phyloP scores from a whole-genome alignment of 495 filamentous ascomycete genomes.

The Saxophila tyrrhenica region DNA sequence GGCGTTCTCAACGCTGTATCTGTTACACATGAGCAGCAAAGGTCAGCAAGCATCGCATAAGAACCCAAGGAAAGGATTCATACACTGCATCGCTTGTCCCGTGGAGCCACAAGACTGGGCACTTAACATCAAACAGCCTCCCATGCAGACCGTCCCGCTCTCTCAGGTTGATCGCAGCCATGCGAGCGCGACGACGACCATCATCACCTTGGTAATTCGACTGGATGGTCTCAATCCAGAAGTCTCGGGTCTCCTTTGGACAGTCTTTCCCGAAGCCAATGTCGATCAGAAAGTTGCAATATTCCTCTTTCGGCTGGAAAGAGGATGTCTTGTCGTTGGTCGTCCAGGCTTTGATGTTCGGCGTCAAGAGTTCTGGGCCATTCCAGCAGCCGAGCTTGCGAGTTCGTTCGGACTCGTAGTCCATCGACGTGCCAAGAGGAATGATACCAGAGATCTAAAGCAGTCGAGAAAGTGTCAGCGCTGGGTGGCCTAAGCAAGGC shows the following conservation, averaged over 20 bases:
- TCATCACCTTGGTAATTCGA: slow-evolving; percentile 47
- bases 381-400: slow-evolving; percentile 48
- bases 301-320: slow-evolving; percentile 45
- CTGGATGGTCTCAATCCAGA: slow-evolving; percentile 45
- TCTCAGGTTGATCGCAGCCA: slow-evolving; percentile 46
- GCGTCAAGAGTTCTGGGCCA: slow-evolving; percentile 33
- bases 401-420: slow-evolving; percentile 45
- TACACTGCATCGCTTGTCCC: slow-evolving; percentile 31
- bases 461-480: too few species aligned
- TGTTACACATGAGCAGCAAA: too few species aligned
- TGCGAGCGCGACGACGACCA: slow-evolving; percentile 42
- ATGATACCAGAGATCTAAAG: slow-evolving; percentile 45
- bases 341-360: slow-evolving; percentile 39
- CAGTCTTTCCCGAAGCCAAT: slow-evolving; percentile 45
- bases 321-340: slow-evolving; percentile 34
- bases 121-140: slow-evolving; percentile 43
- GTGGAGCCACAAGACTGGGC: slow-evolving; percentile 54
- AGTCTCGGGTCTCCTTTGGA: slow-evolving; percentile 30
- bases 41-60: too few species aligned
- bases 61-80: too few species aligned
- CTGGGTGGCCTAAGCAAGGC: neutral
- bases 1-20: slow-evolving; percentile 39
- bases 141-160: slow-evolving; percentile 47
- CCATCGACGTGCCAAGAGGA: slow-evolving; percentile 52
- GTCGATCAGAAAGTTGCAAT: slow-evolving; percentile 42